phyloP scores from a whole-genome alignment of 495 filamentous ascomycete species.

The Cladorrhinum samala region DNA sequence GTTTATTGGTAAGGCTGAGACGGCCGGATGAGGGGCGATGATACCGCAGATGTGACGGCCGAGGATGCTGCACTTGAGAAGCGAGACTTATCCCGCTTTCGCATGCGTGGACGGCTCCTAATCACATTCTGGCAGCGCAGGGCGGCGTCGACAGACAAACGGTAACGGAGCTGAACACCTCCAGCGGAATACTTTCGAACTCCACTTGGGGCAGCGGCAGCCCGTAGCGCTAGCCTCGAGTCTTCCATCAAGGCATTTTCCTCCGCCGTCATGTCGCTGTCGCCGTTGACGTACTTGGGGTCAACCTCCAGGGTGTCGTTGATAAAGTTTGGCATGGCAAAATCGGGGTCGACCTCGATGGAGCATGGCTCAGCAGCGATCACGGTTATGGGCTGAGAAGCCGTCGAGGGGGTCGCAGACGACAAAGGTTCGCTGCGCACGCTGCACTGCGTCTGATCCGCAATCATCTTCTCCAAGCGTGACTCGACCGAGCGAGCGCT shows the following conservation, averaged over 20 bases:
- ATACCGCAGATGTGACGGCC: slow-evolving; percentile 14
- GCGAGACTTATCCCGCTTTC: slow-evolving; percentile 27
- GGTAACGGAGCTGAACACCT: slow-evolving; percentile 28
- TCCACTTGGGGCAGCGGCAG: slow-evolving; percentile 25
- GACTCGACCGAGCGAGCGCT: slow-evolving; percentile 19
- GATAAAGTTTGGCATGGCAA: neutral
- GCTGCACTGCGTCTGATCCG: slow-evolving; percentile 32
- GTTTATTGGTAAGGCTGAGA: slow-evolving; percentile 11
- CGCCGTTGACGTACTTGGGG: slow-evolving; percentile 24
- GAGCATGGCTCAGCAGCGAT: neutral
- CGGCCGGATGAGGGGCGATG: slow-evolving; percentile 9
- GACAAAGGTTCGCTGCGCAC: slow-evolving; percentile 20
- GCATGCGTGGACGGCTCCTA: slow-evolving; percentile 38
- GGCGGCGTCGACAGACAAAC: slow-evolving; percentile 36
- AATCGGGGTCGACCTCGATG: slow-evolving; percentile 16
- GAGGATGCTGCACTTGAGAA: slow-evolving; percentile 13
- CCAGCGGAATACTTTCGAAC: slow-evolving; percentile 29
- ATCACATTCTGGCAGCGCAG: slow-evolving; percentile 38
- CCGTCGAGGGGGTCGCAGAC: neutral
- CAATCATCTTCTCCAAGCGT: slow-evolving; percentile 32
- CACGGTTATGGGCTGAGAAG: neutral
- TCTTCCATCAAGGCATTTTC: slow-evolving; percentile 17
- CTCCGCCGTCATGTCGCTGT: slow-evolving; percentile 13
- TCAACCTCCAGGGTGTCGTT: neutral
- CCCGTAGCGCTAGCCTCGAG: slow-evolving; percentile 15